phyloP scores from a whole-genome alignment of 2,329 filamentous ascomycete genomes.

The Eutypella sp. region DNA sequence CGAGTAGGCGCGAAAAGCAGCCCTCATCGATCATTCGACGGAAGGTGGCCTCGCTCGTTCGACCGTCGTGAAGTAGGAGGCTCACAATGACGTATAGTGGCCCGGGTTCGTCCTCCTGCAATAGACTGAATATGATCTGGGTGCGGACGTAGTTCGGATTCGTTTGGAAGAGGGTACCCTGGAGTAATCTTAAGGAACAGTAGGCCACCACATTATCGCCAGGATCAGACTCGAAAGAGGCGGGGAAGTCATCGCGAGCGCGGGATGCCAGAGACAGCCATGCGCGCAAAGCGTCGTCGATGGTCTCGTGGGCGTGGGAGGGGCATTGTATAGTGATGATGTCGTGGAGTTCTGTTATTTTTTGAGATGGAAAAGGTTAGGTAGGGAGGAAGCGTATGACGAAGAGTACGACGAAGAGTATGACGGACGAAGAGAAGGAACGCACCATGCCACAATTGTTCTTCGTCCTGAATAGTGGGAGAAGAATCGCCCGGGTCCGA shows the following conservation, averaged over 20 bases:
- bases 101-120: slow-evolving; percentile 80
- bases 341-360: slow-evolving; percentile 43
- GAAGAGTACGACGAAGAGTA: too few relatives aligned
- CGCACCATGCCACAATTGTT: slow-evolving; percentile 86
- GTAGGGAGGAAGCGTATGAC: too few relatives aligned
- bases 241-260: slow-evolving; percentile 70
- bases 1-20: slow-evolving; percentile 76
- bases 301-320: slow-evolving; percentile 45
- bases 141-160: slow-evolving; percentile 84
- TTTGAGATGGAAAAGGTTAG: not conserved
- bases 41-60: slow-evolving; percentile 70
- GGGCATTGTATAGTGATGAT: slow-evolving; percentile 42
- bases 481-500: slow-evolving; percentile 20
- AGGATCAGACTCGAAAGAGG: too few relatives aligned
- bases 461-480: slow-evolving; percentile 54
- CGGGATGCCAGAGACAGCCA: slow-evolving; percentile 76
- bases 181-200: slow-evolving; percentile 74
- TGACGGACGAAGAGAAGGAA: too few relatives aligned
- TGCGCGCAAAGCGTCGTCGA: slow-evolving; percentile 80
- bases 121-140: slow-evolving; percentile 85
- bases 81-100: slow-evolving; percentile 79
- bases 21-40: slow-evolving; percentile 83
- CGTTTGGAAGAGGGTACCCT: slow-evolving; percentile 66
- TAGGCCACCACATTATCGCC: slow-evolving; percentile 74
- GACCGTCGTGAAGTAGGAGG: slow-evolving; percentile 83